Evolutionary conservation across 2,329 filamentous ascomycete species (phyloP), one percentile per base, ranked within the genome.

Genomic region (Cladophialophora chaetospira): DNA sequence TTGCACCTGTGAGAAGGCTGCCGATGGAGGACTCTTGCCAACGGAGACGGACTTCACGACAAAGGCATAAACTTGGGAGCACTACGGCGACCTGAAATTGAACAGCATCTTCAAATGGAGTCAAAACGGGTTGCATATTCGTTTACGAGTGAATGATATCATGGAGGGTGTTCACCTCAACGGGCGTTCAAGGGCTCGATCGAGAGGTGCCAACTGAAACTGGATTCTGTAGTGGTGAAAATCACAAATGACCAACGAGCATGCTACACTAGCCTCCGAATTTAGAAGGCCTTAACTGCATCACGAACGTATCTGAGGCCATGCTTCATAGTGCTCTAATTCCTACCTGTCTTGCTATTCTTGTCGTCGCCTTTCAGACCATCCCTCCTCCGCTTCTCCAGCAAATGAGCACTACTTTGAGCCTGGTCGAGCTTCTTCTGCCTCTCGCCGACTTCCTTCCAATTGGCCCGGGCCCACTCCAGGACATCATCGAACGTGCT

Each of bases 1-100:
- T 84, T 94, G 90, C 76, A 94, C 88, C n/a, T 96, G 91, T 71
- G 87, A 91, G 73, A 92, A 89, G 72, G 83, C 83, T 15, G 71
- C 82, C 46, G 81, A 82, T 64, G 81, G 84, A 52, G 82, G 82
- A 35, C 79, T 80, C 57, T 83, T 88, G 64, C 81, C 84, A 25
- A 75, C 87, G 65, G 92, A 97, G 83, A 89, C 82, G 47, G 92
- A 97, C 74, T 97, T 96, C 70, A 97, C 91, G 33, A 90, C 87
- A 53, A 84, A 82, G 76, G 66, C 67, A 40, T 40, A 40, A 19
- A 40, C 15, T 1, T 19, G 17, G 17, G 36, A 4, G 6, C 15
- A 40, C 17, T n/a, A n/a, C n/a, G n/a, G n/a, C n/a, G n/a, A n/a
- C n/a, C n/a, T n/a, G n/a, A n/a, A n/a, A n/a, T n/a, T n/a, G n/a